Percentiles rank a stretch among this genome's conserved stretches.
These are phyloP conservation scores for Pachyrhizus erosus DNA, from an alignment of 306 rosid species.

Conservation along the genomic window DNA sequence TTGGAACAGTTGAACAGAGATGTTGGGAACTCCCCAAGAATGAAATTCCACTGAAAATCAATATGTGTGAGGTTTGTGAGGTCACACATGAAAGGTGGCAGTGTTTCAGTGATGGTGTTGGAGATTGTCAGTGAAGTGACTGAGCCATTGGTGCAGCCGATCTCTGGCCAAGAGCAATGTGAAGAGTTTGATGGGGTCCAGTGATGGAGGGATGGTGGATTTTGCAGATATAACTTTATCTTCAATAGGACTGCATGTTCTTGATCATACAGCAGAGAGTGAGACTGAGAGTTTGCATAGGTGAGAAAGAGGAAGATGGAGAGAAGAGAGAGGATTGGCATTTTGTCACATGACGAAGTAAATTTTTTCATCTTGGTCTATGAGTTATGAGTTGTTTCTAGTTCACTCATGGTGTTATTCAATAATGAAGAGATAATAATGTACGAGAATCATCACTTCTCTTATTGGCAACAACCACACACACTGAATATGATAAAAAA, in stretches of 20 bases:
- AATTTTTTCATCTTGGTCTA: slow-evolving; percentile 44
- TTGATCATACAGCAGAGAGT: slow-evolving; percentile 42
- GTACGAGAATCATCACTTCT: background rate
- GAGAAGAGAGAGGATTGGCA: slow-evolving; percentile 31
- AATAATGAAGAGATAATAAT: slow-evolving; percentile 5
- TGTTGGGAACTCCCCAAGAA: slow-evolving; percentile 64
- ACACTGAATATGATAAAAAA: slow-evolving; percentile 19
- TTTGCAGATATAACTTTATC: slow-evolving; percentile 51
- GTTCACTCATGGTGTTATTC: slow-evolving; percentile 16
- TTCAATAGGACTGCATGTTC: slow-evolving; percentile 61
- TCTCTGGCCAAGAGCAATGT: slow-evolving; percentile 66
- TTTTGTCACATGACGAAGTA: background rate
- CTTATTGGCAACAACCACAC: background rate
- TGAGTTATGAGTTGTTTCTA: slow-evolving; percentile 1
- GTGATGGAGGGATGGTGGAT: slow-evolving; percentile 51
- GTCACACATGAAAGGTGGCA: slow-evolving; percentile 75
- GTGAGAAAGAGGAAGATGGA: slow-evolving; percentile 27
- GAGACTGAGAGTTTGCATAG: slow-evolving; percentile 57
- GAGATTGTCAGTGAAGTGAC: slow-evolving; percentile 49
- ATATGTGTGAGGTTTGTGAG: slow-evolving; percentile 63
- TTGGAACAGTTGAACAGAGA: slow-evolving; percentile 64
- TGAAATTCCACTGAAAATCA: slow-evolving; percentile 41
- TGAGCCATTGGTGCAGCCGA: slow-evolving; percentile 56
- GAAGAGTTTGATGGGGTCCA: slow-evolving; percentile 65
- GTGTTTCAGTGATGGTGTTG: slow-evolving; percentile 29